phyloP scores from a whole-genome alignment of 1,139 yeast genomes.

The Sugiyamaella neomexicana region DNA sequence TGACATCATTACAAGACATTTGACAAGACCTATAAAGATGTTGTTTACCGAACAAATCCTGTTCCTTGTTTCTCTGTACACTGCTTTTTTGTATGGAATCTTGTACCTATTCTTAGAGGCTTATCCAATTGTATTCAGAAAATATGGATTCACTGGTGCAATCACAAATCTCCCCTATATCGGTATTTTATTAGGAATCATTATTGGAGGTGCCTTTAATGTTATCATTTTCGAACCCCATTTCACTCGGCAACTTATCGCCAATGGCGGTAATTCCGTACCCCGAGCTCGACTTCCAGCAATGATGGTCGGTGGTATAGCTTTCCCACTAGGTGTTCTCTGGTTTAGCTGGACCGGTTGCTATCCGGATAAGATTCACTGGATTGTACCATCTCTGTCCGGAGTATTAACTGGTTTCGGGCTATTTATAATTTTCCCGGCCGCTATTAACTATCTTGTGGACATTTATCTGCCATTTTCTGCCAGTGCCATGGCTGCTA shows the following conservation, averaged over 20 bases:
- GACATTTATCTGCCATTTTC: constrained; percentile 76
- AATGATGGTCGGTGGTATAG: constrained; percentile 64
- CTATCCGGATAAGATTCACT: constrained; percentile 63
- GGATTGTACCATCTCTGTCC: constrained; percentile 79
- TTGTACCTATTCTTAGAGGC: constrained; percentile 76
- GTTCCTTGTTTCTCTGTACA: constrained; percentile 66
- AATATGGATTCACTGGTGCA: constrained; percentile 54
- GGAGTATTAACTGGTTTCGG: constrained; percentile 74
- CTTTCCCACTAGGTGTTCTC: constrained; percentile 71
- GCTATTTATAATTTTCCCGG: constrained; percentile 67
- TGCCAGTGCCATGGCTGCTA: constrained; percentile 87
- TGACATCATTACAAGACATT: constrained; percentile 66
- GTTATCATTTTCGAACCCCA: constrained; percentile 27
- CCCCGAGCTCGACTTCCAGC: constrained; percentile 80
- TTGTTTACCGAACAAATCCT: constrained; percentile 71
- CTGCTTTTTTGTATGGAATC: constrained; percentile 83
- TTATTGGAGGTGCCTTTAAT: constrained; percentile 21
- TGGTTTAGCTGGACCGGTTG: constrained; percentile 87
- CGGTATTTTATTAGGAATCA: constrained; percentile 52
- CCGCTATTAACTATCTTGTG: constrained; percentile 72
- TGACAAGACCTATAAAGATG: constrained; percentile 70
- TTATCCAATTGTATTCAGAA: constrained; percentile 69
- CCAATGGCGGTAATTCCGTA: constrained; percentile 58
- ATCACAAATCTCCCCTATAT: constrained; percentile 53
- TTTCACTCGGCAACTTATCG: constrained; percentile 45